Evolutionary conservation across 768 basidiomycete species (phyloP).

Genomic region (Ramaria rubella): DNA sequence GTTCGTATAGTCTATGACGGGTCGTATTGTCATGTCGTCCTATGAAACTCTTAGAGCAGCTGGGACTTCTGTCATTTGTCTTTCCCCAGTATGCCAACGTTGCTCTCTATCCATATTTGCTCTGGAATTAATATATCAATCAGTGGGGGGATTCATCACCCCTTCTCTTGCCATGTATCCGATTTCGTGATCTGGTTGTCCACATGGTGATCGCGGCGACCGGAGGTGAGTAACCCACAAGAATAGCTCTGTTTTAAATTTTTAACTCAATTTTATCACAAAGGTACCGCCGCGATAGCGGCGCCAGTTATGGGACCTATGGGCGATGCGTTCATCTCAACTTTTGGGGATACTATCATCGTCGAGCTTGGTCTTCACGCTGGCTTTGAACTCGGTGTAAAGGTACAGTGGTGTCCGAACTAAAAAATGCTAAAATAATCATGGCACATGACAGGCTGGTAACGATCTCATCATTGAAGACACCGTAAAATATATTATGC

Average conservation of each 20-base stretch:
- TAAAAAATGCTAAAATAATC: too few species aligned
- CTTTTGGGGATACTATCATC: slow-evolving; percentile 50
- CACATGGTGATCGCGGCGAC: slow-evolving; percentile 57
- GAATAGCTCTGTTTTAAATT: neutral
- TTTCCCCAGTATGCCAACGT: slow-evolving; percentile 45
- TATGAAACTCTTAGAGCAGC: slow-evolving; percentile 56
- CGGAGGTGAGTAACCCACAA: slow-evolving; percentile 30
- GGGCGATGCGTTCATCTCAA: slow-evolving; percentile 42
- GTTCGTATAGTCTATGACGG: slow-evolving; percentile 48
- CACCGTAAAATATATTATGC: slow-evolving; percentile 41
- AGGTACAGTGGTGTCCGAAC: too few species aligned
- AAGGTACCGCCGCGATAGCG: slow-evolving; percentile 39
- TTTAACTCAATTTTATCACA: slow-evolving; percentile 19
- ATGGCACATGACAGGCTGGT: too few species aligned
- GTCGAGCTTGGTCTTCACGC: slow-evolving; percentile 51
- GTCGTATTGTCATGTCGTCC: slow-evolving; percentile 56
- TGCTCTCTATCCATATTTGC: neutral
- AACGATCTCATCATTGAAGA: slow-evolving; percentile 48
- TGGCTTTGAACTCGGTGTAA: slow-evolving; percentile 45
- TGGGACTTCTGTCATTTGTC: slow-evolving; percentile 51
- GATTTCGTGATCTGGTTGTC: slow-evolving; percentile 55
- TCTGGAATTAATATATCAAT: neutral
- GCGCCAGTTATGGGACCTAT: slow-evolving; percentile 49
- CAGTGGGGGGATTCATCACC: slow-evolving; percentile 64
- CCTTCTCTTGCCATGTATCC: slow-evolving; percentile 54